Base-by-base conservation (phyloP, 305 asterid genomes). In the Fraxinus xanthoxyloides region DNA sequence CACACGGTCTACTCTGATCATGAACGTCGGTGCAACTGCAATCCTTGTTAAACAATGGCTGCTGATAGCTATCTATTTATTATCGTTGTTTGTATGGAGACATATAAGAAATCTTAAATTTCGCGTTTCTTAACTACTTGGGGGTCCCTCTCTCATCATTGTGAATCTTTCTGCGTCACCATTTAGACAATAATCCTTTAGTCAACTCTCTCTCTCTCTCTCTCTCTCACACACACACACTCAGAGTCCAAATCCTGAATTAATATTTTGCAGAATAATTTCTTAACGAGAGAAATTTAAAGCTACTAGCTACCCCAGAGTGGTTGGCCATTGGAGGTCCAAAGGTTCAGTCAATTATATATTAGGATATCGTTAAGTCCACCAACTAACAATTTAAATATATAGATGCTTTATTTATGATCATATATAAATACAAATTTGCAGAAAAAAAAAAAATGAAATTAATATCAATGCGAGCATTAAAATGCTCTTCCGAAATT, bases 71-170 rank as follows among this genome's bases (percentile, higher is more conserved):
- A 46, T 82, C 80, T 76, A 86, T 82, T 81, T 80, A 54, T 38
- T 82, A 63, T 85, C 85, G 84, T 80, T 84, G 79, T 77, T n/a
- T 54, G 38, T 48, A 73, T 6, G 72, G 80, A 51, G 85, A 85
- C 87, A 74, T 65, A 69, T 17, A 80, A 35, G 82, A 83, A 85
- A 87, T 82, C 82, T 85, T 85, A 82, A 84, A 76, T 85, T 59
- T 81, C 23, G 72, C 59, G 70, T 85, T 92, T 90, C 91, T 87
- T 85, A 92, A 86, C 93, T 86, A 86, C 91, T 87, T 86, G 77
- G 91, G 93, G n/a, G n/a, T 76, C 83, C 93, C 91, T 82, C 82
- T 82, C 78, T 77, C 85, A 89, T 91, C 86, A 87, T 89, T 87
- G 91, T 9, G 85, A 85, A 83, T 83, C 91, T 82, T 79, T 74